Percentiles rank a stretch among this genome's conserved stretches.
Conservation (phyloP, 139 green algal species). For the Closterium sp. region DNA sequence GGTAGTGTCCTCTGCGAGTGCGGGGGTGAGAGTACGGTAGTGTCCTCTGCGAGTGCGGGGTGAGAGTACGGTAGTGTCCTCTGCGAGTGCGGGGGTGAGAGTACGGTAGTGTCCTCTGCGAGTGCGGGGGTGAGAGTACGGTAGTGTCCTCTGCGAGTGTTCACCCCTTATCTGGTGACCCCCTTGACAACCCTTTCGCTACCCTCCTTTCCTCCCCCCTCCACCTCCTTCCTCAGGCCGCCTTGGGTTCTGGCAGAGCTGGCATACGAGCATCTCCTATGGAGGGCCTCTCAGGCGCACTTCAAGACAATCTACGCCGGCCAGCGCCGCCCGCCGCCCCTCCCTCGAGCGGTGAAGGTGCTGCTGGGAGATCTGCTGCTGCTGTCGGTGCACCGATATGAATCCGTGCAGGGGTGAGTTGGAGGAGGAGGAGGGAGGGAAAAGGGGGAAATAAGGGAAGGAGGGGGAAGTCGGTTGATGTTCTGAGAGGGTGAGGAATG, state of each 20-base stretch:
- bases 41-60: too few species aligned
- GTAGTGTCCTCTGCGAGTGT: too few species aligned
- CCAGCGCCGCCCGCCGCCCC: neutral
- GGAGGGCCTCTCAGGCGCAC: neutral
- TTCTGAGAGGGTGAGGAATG: too few species aligned
- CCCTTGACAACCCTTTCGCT: neutral
- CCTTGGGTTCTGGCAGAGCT: neutral
- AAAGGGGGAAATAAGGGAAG: neutral
- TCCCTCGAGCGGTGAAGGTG: neutral
- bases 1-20: too few species aligned
- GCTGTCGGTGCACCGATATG: neutral
- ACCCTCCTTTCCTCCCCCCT: too few species aligned
- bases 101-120: too few species aligned
- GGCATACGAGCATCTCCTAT: constrained; percentile 2
- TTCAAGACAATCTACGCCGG: neutral
- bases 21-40: too few species aligned
- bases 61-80: too few species aligned
- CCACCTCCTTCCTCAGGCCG: neutral
- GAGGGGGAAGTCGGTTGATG: too few species aligned
- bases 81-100: too few species aligned
- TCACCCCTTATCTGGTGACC: too few species aligned
- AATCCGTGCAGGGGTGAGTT: neutral
- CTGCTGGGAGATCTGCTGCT: neutral
- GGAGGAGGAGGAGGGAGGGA: neutral
- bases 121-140: too few species aligned